A percentile compares a stretch with the other conserved stretches of the same genome.
phyloP scores from a whole-genome alignment of 2,329 filamentous ascomycete genomes.

The Sporothrix phasma region DNA sequence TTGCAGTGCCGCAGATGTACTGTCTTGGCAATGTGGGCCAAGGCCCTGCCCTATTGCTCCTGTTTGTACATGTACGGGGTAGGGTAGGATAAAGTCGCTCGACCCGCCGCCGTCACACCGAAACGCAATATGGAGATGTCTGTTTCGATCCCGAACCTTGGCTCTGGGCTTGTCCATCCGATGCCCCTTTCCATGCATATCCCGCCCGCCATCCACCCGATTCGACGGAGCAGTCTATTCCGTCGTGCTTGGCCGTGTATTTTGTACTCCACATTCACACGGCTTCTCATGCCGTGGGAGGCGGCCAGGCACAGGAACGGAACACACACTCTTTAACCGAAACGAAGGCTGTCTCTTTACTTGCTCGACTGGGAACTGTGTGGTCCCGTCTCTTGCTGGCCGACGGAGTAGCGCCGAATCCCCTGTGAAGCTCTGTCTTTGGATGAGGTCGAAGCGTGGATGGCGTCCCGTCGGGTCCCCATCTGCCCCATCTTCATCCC shows the following conservation, averaged over 20 bases:
- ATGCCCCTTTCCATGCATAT: too few relatives aligned
- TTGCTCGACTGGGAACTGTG: conserved; percentile 2
- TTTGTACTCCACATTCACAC: not conserved
- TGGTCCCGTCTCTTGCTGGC: not conserved
- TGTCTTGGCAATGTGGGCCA: not conserved
- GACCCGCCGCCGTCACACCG: not conserved
- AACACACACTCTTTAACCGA: not conserved
- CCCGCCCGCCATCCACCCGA: not conserved
- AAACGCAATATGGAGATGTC: conserved; percentile 10
- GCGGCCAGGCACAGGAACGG: not conserved
- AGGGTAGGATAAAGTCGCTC: not conserved
- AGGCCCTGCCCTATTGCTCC: not conserved
- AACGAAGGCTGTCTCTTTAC: not conserved
- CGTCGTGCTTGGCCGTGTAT: not conserved
- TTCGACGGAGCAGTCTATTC: too few relatives aligned
- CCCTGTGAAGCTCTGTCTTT: not conserved
- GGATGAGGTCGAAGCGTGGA: not conserved
- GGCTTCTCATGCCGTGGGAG: not conserved
- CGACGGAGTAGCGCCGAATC: not conserved
- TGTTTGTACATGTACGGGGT: not conserved
- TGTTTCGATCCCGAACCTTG: not conserved
- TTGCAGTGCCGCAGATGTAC: too few relatives aligned
- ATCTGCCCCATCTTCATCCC: not conserved
- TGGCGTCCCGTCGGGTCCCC: not conserved
- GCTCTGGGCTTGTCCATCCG: too few relatives aligned